Evolutionary conservation across 345 rosid species (phyloP).

Genomic region (Euphorbia peplus): DNA sequence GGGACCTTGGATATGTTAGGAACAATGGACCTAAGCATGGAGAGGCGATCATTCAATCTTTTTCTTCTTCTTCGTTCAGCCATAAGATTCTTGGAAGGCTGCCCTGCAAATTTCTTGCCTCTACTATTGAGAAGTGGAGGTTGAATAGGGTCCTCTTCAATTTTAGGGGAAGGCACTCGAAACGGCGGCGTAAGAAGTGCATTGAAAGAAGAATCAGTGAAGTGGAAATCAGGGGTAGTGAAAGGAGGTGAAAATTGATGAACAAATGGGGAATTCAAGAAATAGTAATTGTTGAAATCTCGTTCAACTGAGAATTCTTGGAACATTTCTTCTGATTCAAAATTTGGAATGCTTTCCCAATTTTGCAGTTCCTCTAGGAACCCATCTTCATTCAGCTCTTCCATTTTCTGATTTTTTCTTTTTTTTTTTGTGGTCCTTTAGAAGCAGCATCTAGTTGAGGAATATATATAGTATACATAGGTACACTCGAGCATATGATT

Average conservation of each 20-base stretch:
- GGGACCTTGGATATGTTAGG: constrained; percentile 46
- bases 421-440: too few species aligned
- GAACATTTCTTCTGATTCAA: too few species aligned
- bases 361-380: too few species aligned
- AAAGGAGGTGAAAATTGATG: constrained; percentile 26
- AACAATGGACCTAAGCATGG: constrained; percentile 43
- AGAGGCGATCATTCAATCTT: constrained; percentile 36
- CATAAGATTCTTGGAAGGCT: constrained; percentile 42
- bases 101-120: constrained; percentile 33
- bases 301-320: too few species aligned
- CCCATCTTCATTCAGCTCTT: too few species aligned
- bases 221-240: constrained; percentile 21
- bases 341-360: too few species aligned
- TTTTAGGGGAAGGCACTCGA: too few species aligned
- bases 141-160: constrained; percentile 33
- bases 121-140: constrained; percentile 37
- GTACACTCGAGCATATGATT: too few species aligned
- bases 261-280: constrained; percentile 25
- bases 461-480: too few species aligned
- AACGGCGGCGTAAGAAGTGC: constrained; percentile 39
- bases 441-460: too few species aligned
- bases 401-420: too few species aligned
- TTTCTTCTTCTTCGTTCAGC: constrained; percentile 43
- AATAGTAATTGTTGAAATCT: constrained; percentile 24
- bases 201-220: constrained; percentile 38